phyloP scores from a whole-genome alignment of 768 basidiomycete species.

The Termitomyces sp. region DNA sequence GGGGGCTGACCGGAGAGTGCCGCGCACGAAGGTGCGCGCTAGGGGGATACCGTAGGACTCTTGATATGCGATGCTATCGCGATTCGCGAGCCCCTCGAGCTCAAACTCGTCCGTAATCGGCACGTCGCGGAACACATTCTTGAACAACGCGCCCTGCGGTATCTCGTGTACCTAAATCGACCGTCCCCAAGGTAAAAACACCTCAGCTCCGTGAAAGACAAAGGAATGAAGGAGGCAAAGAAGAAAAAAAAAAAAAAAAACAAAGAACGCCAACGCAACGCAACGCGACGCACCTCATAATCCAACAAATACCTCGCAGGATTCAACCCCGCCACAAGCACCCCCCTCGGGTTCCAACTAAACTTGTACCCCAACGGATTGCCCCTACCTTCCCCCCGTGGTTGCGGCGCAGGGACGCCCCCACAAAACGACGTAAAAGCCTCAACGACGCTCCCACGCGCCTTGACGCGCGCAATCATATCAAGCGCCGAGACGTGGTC shows the following conservation, averaged over 20 bases:
- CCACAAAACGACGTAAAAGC: slow-evolving; percentile 92
- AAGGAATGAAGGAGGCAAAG: too few species aligned
- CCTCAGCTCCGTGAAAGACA: too few species aligned
- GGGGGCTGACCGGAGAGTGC: slow-evolving; percentile 64
- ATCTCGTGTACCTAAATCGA: slow-evolving; percentile 44
- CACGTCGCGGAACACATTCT: slow-evolving; percentile 56
- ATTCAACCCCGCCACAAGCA: slow-evolving; percentile 76
- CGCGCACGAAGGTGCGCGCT: slow-evolving; percentile 66
- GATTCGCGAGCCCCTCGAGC: slow-evolving; percentile 83
- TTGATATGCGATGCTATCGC: slow-evolving; percentile 72
- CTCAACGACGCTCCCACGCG: slow-evolving; percentile 47
- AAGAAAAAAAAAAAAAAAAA: too few species aligned
- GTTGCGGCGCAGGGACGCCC: slow-evolving; percentile 70
- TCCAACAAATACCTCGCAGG: slow-evolving; percentile 59
- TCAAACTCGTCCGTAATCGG: slow-evolving; percentile 55
- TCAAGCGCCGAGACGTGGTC: slow-evolving; percentile 85
- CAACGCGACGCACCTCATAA: slow-evolving; percentile 36
- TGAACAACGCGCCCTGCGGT: slow-evolving; percentile 47
- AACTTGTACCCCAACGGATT: slow-evolving; percentile 88
- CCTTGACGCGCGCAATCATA: slow-evolving; percentile 47
- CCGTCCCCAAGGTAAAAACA: too few species aligned
- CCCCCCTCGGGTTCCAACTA: slow-evolving; percentile 89
- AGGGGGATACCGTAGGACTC: slow-evolving; percentile 49
- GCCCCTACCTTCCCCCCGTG: slow-evolving; percentile 25
- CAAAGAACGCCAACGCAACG: too few species aligned